Evolutionary conservation across 169 alveolate species (phyloP), one percentile per base, ranked within the genome.

Genomic region (Haemoproteus tartakovskyi): DNA sequence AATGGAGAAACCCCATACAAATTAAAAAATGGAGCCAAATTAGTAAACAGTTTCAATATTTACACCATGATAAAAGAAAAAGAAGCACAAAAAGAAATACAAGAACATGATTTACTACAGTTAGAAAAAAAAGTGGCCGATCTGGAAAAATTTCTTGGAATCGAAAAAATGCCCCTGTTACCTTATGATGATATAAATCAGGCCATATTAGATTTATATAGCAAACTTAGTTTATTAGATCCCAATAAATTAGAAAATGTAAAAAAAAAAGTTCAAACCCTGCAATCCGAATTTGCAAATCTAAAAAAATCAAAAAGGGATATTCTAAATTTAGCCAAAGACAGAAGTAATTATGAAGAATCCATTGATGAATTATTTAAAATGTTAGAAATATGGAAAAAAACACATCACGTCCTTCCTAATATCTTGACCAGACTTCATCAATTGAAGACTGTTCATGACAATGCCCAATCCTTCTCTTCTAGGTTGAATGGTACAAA

Each of bases 181-280:
- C 90, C 90, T 1, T 85, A 85, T 46, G 78, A 64, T 61, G 90
- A 85, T 36, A 61, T 85, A 19, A 85, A 85, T 45, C 64, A 79
- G 5, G 90, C 90, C 43, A 85, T 85, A 24, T 38, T 80, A 48
- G 80, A 57, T 51, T 54, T 85, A 54, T 78, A 85, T 30, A 80
- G 52, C 62, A 85, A 62, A 61, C 60, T 85, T 45, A 70, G 87
- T 8, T 64, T 85, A 14, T 67, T 85, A 38, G 90, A 85, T 63
- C 45, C 87, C 40, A 85, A 47, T 18, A 79, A 85, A 63, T 57
- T 85, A 37, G 90, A 85, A 26, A 85, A 70, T 19, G 86, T 85
- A 50, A 80, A 80, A 46, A 78, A 85, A 21, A 80, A 85, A 46
- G 79, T 85, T 33, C 90, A 85, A 52, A 67, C 37, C 43, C 70